Percentiles rank a stretch among this genome's conserved stretches.
Evolutionary conservation across 2,329 filamentous ascomycete genomes (phyloP).

Genomic region (Colletotrichum caudatum): DNA sequence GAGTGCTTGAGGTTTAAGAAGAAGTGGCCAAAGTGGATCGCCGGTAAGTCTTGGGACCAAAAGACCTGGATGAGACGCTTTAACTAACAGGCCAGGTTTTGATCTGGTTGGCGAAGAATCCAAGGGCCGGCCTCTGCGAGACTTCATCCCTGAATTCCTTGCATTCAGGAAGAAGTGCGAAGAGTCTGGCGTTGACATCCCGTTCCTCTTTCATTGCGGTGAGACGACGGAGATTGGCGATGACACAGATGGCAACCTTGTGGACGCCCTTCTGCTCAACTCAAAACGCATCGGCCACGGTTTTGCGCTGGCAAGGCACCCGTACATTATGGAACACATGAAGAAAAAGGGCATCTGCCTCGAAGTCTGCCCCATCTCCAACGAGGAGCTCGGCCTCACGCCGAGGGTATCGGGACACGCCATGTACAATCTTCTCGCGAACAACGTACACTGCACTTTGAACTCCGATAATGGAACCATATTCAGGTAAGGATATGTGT

Average conservation of each 20-base stretch:
- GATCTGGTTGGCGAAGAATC: slow-evolving; percentile 78
- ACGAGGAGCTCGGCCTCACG: slow-evolving; percentile 79
- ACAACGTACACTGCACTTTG: slow-evolving; percentile 78
- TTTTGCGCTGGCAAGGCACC: slow-evolving; percentile 76
- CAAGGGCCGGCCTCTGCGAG: slow-evolving; percentile 68
- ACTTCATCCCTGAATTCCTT: slow-evolving; percentile 67
- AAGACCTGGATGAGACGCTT: not conserved
- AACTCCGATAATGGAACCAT: slow-evolving; percentile 82
- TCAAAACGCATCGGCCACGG: slow-evolving; percentile 81
- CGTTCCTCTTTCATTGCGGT: slow-evolving; percentile 82
- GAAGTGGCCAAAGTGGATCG: slow-evolving; percentile 69
- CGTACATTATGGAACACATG: slow-evolving; percentile 74
- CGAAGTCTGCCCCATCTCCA: slow-evolving; percentile 83
- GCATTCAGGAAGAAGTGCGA: slow-evolving; percentile 67
- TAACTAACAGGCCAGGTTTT: slow-evolving; percentile 62
- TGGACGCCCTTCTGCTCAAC: slow-evolving; percentile 74
- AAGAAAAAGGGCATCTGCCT: slow-evolving; percentile 73
- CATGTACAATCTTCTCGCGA: slow-evolving; percentile 76
- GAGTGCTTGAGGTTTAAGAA: slow-evolving; percentile 73
- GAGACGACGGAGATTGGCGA: slow-evolving; percentile 77
- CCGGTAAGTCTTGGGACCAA: slow-evolving; percentile 61
- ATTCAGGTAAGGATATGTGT: slow-evolving; percentile 65
- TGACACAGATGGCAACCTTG: slow-evolving; percentile 74
- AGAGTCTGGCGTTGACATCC: slow-evolving; percentile 65
- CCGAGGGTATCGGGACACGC: slow-evolving; percentile 73